Conservation (phyloP, 257 asterid species). For the Ajuga chamaepitys region DNA sequence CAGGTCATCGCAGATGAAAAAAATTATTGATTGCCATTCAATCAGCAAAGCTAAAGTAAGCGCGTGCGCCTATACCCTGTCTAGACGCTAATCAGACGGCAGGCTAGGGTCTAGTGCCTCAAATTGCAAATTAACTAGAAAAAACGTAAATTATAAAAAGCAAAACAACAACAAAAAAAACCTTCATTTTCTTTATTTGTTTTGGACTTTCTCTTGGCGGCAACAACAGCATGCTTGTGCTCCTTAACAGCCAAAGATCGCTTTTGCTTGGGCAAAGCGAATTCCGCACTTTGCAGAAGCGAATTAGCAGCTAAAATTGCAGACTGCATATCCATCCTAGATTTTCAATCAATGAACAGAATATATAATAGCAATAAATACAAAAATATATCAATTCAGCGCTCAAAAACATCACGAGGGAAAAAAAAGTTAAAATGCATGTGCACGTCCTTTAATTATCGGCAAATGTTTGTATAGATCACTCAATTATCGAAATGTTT, state of each 20-base stretch:
- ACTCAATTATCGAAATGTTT: no score
- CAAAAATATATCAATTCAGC: no score
- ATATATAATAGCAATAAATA: no score
- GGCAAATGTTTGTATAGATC: no score
- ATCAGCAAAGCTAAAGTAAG: not conserved
- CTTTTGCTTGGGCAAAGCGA: constrained; percentile 71
- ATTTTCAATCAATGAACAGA: not conserved
- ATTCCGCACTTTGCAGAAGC: constrained; percentile 69
- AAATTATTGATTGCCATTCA: not conserved
- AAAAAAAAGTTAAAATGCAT: no score
- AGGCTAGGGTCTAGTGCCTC: no score
- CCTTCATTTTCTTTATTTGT: constrained; percentile 42
- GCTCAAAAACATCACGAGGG: no score
- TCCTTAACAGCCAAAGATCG: constrained; percentile 50
- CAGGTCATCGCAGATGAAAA: not conserved
- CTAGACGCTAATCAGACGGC: no score
- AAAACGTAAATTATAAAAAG: not conserved
- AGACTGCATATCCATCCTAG: constrained; percentile 53
- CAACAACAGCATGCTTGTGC: constrained; percentile 66
- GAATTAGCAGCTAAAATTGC: constrained; percentile 56
- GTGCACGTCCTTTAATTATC: no score
- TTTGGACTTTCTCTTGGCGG: constrained; percentile 55
- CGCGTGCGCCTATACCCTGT: no score
- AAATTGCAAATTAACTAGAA: no score
- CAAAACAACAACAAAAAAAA: not conserved